A percentile compares a stretch with the other conserved stretches of the same genome.
Evolutionary conservation across 352 stramenopile species (phyloP).

Genomic region (Globisporangium nagaii): DNA sequence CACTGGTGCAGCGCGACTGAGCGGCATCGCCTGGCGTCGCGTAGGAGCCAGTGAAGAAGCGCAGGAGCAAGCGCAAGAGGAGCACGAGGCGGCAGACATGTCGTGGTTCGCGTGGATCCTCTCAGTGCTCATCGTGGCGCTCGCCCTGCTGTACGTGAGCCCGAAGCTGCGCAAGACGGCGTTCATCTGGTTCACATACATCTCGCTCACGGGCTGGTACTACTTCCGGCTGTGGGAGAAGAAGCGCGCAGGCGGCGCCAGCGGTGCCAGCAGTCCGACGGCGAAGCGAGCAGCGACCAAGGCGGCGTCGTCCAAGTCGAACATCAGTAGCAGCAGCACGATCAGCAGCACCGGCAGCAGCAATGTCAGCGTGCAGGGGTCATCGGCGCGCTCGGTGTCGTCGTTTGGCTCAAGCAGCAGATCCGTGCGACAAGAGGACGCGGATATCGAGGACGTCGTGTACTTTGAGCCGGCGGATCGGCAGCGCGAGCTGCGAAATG

Average conservation of each 20-base stretch:
- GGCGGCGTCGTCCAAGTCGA: slow-evolving; percentile 7
- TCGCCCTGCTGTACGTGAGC: slow-evolving; percentile 37
- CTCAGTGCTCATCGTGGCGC: slow-evolving; percentile 30
- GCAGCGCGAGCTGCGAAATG: slow-evolving; percentile 24
- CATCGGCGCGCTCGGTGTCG: slow-evolving; percentile 5
- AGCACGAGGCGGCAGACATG: background rate
- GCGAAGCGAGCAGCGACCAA: slow-evolving; percentile 14
- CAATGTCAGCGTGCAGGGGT: too few relatives aligned
- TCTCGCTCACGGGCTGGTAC: slow-evolving; percentile 80
- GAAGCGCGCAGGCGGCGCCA: slow-evolving; percentile 24
- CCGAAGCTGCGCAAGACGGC: slow-evolving; percentile 47
- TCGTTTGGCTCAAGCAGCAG: slow-evolving; percentile 4
- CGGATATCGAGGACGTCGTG: slow-evolving; percentile 30
- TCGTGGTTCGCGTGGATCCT: slow-evolving; percentile 23
- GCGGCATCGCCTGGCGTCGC: background rate
- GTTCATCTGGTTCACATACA: slow-evolving; percentile 72
- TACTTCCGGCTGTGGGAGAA: slow-evolving; percentile 80
- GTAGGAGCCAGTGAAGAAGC: background rate
- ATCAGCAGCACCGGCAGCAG: background rate
- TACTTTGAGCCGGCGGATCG: slow-evolving; percentile 45
- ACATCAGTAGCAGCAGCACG: background rate
- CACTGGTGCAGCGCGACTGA: background rate
- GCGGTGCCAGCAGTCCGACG: slow-evolving; percentile 6
- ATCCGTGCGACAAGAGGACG: slow-evolving; percentile 8
- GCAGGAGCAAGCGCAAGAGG: background rate